phyloP scores from a whole-genome alignment of 768 basidiomycete genomes.

The Rhizopogon vesiculosus region DNA sequence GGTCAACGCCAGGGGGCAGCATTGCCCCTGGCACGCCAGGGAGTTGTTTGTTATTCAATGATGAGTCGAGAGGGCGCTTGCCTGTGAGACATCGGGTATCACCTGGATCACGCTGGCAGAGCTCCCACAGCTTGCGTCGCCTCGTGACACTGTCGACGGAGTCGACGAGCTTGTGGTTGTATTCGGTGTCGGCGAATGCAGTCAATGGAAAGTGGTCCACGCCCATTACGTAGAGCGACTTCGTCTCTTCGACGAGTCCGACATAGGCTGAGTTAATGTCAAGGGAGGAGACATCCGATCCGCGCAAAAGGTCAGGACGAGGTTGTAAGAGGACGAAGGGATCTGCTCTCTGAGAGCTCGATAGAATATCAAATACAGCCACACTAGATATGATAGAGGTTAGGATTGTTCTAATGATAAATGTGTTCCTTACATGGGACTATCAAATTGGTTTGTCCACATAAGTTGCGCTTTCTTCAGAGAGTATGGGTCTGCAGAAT shows the following conservation, averaged over 20 bases:
- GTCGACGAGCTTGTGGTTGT: slow-evolving; percentile 31
- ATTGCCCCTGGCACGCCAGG: slow-evolving; percentile 49
- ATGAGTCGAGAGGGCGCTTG: slow-evolving; percentile 46
- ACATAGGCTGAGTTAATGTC: slow-evolving; percentile 69
- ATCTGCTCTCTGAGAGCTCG: slow-evolving; percentile 38
- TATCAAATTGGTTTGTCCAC: slow-evolving; percentile 58
- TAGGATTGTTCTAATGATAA: not conserved
- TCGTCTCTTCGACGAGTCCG: slow-evolving; percentile 67
- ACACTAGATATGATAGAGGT: slow-evolving; percentile 49
- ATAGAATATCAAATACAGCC: slow-evolving; percentile 74
- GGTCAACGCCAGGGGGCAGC: slow-evolving; percentile 20
- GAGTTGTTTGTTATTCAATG: slow-evolving; percentile 50
- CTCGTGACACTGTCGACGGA: slow-evolving; percentile 42
- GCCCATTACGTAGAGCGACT: slow-evolving; percentile 83
- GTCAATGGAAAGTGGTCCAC: slow-evolving; percentile 79
- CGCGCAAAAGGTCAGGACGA: slow-evolving; percentile 68
- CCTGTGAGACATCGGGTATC: slow-evolving; percentile 64
- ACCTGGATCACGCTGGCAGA: slow-evolving; percentile 32
- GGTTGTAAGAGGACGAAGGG: slow-evolving; percentile 89
- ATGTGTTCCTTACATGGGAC: slow-evolving; percentile 56
- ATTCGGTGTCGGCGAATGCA: slow-evolving; percentile 53
- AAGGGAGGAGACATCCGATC: slow-evolving; percentile 28
- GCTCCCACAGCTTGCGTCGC: slow-evolving; percentile 37
- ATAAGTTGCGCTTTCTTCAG: slow-evolving; percentile 35
- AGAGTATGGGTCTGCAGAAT: slow-evolving; percentile 24